These are phyloP conservation scores for Chiua virens DNA, from an alignment of 768 basidiomycete species.

Conservation along the genomic window DNA sequence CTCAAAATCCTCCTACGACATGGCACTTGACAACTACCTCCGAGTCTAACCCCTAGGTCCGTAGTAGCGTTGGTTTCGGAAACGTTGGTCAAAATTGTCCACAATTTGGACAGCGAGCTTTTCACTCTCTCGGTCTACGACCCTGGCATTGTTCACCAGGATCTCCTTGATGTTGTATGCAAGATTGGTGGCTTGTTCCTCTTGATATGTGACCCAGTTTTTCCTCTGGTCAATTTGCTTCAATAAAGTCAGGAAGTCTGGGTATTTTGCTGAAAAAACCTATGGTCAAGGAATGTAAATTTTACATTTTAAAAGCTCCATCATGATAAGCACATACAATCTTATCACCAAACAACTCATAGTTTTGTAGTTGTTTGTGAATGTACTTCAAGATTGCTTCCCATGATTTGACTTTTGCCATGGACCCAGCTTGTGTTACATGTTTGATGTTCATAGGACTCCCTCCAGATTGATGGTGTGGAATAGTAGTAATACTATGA, in stretches of 20 bases:
- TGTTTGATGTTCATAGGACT: neutral
- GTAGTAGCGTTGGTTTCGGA: slow-evolving; percentile 1
- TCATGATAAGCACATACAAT: slow-evolving; percentile 10
- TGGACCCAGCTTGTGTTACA: neutral
- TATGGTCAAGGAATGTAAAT: slow-evolving; percentile 3
- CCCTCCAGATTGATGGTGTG: neutral
- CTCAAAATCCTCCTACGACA: no score
- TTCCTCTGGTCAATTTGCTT: slow-evolving; percentile 22
- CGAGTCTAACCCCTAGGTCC: no score
- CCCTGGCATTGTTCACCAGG: neutral
- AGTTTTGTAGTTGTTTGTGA: neutral
- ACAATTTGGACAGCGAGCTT: slow-evolving; percentile 14
- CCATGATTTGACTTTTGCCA: slow-evolving; percentile 17
- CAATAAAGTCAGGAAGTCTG: slow-evolving; percentile 19
- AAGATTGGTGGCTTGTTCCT: slow-evolving; percentile 14
- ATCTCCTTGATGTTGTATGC: slow-evolving; percentile 3
- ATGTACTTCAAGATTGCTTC: slow-evolving; percentile 3
- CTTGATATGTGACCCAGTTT: slow-evolving; percentile 16
- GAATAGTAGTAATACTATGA: neutral
- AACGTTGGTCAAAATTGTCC: slow-evolving; percentile 27
- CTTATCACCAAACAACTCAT: slow-evolving; percentile 20
- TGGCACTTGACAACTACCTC: neutral
- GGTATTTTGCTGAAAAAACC: neutral
- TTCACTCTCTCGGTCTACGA: slow-evolving; percentile 6
- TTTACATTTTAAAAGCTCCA: neutral